Conservation (phyloP, 2,329 filamentous ascomycete species). For the Ceratocystis ficicola region DNA sequence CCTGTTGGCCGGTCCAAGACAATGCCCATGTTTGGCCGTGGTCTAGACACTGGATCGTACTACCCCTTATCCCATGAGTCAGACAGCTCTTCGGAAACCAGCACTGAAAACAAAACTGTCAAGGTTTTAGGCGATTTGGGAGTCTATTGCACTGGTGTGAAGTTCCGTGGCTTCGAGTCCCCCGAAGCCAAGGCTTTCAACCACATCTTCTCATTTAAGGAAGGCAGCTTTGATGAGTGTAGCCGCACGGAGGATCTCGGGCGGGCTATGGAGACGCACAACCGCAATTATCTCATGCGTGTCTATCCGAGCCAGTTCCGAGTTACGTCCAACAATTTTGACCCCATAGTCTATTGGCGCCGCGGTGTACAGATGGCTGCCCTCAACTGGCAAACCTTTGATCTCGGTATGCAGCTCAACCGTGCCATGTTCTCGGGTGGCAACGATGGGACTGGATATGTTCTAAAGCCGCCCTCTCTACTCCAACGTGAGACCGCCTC, state of each 20-base stretch:
- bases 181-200: constrained; percentile 76
- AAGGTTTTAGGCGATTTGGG: constrained; percentile 73
- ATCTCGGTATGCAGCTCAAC: constrained; percentile 89
- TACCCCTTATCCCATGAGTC: constrained; percentile 69
- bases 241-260: constrained; percentile 66
- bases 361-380: constrained; percentile 96
- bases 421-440: constrained; percentile 94
- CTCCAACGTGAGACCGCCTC: constrained; percentile 56
- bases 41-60: constrained; percentile 23
- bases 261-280: constrained; percentile 72
- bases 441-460: constrained; percentile 76
- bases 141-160: constrained; percentile 62
- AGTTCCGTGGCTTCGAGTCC: constrained; percentile 69
- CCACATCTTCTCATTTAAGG: constrained; percentile 91
- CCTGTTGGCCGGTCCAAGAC: constrained; percentile 27
- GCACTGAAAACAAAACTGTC: constrained; percentile 69
- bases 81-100: constrained; percentile 43
- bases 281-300: constrained; percentile 80
- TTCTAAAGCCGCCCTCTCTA: constrained; percentile 80
- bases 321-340: constrained; percentile 83
- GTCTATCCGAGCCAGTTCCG: constrained; percentile 81
- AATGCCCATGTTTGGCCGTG: not conserved
- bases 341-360: constrained; percentile 86
- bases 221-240: constrained; percentile 73
- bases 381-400: constrained; percentile 96